Percentiles rank a stretch among this genome's conserved stretches.
These are phyloP conservation scores for Leccinum longicurvipes DNA, from an alignment of 768 basidiomycete genomes.

Conservation along the genomic window DNA sequence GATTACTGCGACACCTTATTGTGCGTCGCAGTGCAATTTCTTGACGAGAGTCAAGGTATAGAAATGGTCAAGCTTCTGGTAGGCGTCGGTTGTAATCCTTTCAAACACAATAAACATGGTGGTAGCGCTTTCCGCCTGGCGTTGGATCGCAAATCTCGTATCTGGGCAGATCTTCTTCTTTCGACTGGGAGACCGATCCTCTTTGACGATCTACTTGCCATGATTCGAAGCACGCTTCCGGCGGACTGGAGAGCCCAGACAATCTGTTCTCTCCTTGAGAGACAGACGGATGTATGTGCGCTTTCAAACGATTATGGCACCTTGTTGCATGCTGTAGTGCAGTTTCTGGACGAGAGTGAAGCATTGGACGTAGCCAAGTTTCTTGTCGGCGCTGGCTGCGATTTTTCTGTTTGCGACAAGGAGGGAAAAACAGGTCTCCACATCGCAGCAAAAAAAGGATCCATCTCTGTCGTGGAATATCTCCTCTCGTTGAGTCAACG, in stretches of 20 bases:
- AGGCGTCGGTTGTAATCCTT: not conserved
- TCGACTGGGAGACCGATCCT: not conserved
- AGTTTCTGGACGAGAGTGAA: not conserved
- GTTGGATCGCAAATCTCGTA: not conserved
- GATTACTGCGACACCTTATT: not conserved
- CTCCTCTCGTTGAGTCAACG: not conserved
- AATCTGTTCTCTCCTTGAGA: not conserved
- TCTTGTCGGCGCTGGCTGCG: not conserved
- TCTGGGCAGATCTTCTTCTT: not conserved
- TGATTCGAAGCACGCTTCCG: not conserved
- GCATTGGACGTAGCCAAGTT: not conserved
- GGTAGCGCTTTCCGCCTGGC: not conserved
- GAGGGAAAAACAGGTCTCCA: not conserved
- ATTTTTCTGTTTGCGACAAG: not conserved
- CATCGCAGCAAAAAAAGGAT: not conserved
- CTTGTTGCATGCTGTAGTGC: not conserved
- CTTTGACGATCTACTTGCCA: not conserved
- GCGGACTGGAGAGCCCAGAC: not conserved
- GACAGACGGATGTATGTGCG: not conserved
- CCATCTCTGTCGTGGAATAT: not conserved
- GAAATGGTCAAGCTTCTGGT: not conserved
- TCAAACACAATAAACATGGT: not conserved
- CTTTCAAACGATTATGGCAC: not conserved
- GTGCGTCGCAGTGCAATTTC: not conserved
- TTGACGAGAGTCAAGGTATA: not conserved